Evolutionary conservation across 2,329 filamentous ascomycete species (phyloP), one percentile per base, ranked within the genome.

Genomic region (Hypoxylon sp.): DNA sequence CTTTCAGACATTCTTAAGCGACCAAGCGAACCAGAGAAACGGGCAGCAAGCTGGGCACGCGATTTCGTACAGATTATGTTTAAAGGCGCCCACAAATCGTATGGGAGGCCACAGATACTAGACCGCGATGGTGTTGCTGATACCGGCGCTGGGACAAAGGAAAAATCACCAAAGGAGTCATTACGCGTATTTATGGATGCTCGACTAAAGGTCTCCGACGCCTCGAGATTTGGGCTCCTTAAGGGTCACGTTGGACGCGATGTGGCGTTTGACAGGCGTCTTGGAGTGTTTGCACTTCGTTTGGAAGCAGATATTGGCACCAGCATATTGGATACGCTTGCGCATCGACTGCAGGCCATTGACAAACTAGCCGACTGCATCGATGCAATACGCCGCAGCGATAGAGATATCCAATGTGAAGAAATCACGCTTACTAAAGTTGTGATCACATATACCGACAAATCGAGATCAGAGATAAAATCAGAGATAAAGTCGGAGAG

Each of bases 341-440:
- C 82, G 64, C 80, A 83, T 52, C 84, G 88, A 26, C 80, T 93
- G 47, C 84, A 87, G 68, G 85, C 88, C 11, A 85, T 95, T 59
- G 87, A 91, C 71, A 86, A 89, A 19, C 82, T 95, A 26, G 88
- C 92, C 39, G 84, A 85, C 44, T 92, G 91, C 71, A 81, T 93
- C 24, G 84, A 88, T 46, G 87, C 89, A 1, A 85, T 94, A 65
- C 81, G 87, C 56, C 79, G 81, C 65, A 81, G 85, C 68, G 79
- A 81, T 48, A 81, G 81, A 15, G 81, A 84, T 53, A 84, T 91
- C 34, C 79, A 80, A 44, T 85, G 85, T 72, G 83, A 89, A 68
- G 79, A 83, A 41, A 82, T 90, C 57, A 87, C 85, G 15, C 80
- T 94, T 57, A 80, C 81, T 68, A 81, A 85, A 64, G 84, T 95